Base-by-base conservation (phyloP, 1,284 basidiomycete species). In the Exobasidium rhododendri region DNA sequence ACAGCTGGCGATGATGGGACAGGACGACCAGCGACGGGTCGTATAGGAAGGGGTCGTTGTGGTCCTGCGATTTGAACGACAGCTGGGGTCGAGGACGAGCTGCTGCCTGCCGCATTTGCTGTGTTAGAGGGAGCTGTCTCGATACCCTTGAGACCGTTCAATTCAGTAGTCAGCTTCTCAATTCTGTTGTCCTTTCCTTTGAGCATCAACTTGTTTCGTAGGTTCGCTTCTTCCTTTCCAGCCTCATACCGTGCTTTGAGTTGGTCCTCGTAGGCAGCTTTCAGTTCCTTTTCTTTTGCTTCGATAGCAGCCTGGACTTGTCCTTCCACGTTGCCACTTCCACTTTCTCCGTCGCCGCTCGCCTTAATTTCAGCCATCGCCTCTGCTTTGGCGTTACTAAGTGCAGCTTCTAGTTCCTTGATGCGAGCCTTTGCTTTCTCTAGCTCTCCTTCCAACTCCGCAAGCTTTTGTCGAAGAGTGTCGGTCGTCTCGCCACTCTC, bases 121-220 rank as follows among this genome's bases (percentile, higher is more conserved):
- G 47, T 24, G 2, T 13, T 13, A 26, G n/a, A n/a, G 22, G 13
- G n/a, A 35, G 57, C 2, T 4, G 45, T 4, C 5, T 32, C n/a
- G 29, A 58, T 49, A n/a, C 70, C 67, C 64, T 77, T 74, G 59
- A 77, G 63, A 43, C 69, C 61, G 4, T 68, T 67, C n/a, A 79
- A 64, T 66, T 78, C 70, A 28, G 68, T 67, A 2, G 69, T 71
- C 45, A 79, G 67, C 55, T 71, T 74, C 13, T 63, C 69, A 31
- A 79, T 79, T 65, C 69, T 69, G 53, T 75, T 74, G 56, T 79
- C 77, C 56, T 71, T 69, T 62, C 72, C 74, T 57, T 74, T 73
- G 64, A 78, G 64, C 64, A 77, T 67, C 20, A 79, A 69, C 62
- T 70, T 66, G 59, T 78, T 78, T 43, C 76, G 64, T 61, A 79